Percentiles rank a stretch among this genome's conserved stretches.
Evolutionary conservation across 1,139 yeast species (phyloP).

Genomic region (Yamadazyma diddensiae): DNA sequence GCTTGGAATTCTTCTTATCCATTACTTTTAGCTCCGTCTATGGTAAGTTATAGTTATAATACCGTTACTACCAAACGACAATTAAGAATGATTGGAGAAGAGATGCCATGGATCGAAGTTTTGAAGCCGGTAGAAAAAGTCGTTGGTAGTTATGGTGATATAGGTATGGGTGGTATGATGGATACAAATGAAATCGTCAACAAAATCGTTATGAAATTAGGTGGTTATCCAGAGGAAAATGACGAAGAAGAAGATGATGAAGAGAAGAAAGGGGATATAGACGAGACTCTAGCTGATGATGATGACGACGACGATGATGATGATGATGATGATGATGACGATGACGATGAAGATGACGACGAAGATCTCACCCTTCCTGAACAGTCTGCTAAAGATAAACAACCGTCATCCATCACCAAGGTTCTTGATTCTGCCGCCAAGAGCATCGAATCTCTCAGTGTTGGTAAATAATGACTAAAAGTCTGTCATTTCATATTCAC

Average conservation of each 20-base stretch:
- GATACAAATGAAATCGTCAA: slow-evolving; percentile 90
- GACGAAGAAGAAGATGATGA: slow-evolving; percentile 65
- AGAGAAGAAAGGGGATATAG: slow-evolving; percentile 37
- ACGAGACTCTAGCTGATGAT: slow-evolving; percentile 31
- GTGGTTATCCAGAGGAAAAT: slow-evolving; percentile 88
- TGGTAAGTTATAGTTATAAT: slow-evolving; percentile 88
- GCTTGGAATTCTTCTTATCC: slow-evolving; percentile 95
- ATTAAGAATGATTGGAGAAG: slow-evolving; percentile 68
- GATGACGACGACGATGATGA: slow-evolving; percentile 33
- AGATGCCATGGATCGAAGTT: slow-evolving; percentile 89
- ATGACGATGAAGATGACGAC: slow-evolving; percentile 47
- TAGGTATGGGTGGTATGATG: slow-evolving; percentile 94
- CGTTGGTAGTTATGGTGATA: slow-evolving; percentile 89
- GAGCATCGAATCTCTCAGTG: slow-evolving; percentile 2
- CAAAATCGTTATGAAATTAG: slow-evolving; percentile 73
- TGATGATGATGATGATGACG: slow-evolving; percentile 39
- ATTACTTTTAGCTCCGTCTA: slow-evolving; percentile 85
- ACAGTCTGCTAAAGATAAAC: slow-evolving; percentile 2
- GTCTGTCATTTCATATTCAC: not conserved
- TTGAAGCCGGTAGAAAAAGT: slow-evolving; percentile 91
- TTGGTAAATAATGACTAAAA: not conserved
- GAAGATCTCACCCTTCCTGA: slow-evolving; percentile 28
- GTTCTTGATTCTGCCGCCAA: not conserved
- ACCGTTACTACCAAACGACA: slow-evolving; percentile 86
- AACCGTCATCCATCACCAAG: not conserved